phyloP scores from a whole-genome alignment of 148 eudicot genomes.

The Oxyria digyna region DNA sequence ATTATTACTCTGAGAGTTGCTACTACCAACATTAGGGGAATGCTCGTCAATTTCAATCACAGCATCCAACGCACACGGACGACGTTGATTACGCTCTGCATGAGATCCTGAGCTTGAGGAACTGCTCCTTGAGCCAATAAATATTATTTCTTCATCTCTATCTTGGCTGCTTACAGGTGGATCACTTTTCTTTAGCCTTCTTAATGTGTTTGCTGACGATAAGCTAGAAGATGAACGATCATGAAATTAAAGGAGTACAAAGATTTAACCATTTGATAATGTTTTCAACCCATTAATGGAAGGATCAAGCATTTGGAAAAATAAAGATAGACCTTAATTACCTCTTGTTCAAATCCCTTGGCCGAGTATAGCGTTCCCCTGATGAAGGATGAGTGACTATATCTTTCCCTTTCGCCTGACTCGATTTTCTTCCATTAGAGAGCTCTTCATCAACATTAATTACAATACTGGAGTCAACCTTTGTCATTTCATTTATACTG shows the following conservation, averaged over 20 bases:
- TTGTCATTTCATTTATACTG: constrained; percentile 10
- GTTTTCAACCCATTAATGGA: background rate
- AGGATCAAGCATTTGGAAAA: background rate
- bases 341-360: constrained; percentile 2
- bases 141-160: constrained; percentile 27
- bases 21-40: constrained; percentile 28
- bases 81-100: constrained; percentile 13
- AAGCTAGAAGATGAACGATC: background rate
- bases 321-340: background rate
- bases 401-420: constrained; percentile 42
- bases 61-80: constrained; percentile 17
- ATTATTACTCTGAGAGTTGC: constrained; percentile 19
- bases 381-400: constrained; percentile 20
- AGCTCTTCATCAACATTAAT: constrained; percentile 25
- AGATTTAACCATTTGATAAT: background rate
- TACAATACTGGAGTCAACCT: constrained; percentile 19
- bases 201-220: background rate
- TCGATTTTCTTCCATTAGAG: constrained; percentile 26
- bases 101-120: constrained; percentile 27
- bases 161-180: constrained; percentile 10
- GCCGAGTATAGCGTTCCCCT: constrained; percentile 13
- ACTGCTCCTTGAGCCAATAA: constrained; percentile 32
- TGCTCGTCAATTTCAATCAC: constrained; percentile 31
- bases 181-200: constrained; percentile 34
- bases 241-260: background rate